phyloP scores from a whole-genome alignment of 169 alveolate genomes.

The Perkinsus marinus region DNA sequence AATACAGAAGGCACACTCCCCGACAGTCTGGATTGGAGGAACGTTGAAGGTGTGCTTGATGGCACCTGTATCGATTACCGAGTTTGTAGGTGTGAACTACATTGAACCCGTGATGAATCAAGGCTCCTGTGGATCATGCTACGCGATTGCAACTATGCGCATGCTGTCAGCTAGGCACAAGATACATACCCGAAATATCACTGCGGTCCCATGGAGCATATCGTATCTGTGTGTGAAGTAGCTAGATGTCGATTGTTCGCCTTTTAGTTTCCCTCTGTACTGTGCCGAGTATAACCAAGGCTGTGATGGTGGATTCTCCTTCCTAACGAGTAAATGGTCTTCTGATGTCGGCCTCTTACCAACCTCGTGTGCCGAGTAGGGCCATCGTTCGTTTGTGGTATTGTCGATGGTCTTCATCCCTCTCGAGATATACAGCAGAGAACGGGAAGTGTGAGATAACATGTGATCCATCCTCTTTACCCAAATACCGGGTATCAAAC shows the following conservation, averaged over 20 bases:
- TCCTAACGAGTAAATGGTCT: conserved; percentile 27
- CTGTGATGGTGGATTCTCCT: conserved; percentile 40
- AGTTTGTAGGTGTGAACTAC: not conserved
- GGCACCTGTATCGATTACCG: not conserved
- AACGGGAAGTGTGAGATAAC: not conserved
- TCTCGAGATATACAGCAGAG: not conserved
- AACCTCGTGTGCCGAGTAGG: not conserved
- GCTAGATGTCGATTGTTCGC: not conserved
- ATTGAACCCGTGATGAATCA: conserved; percentile 20
- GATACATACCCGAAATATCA: not conserved
- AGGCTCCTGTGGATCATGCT: conserved; percentile 38
- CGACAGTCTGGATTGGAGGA: not conserved
- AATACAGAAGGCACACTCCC: not conserved
- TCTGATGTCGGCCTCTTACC: conserved; percentile 20
- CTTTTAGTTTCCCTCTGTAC: conserved; percentile 19
- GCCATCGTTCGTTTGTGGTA: not conserved
- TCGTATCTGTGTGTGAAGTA: no score
- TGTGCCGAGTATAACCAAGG: conserved; percentile 41
- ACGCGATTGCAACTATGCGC: conserved; percentile 29
- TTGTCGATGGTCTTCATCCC: not conserved
- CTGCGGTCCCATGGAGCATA: not conserved
- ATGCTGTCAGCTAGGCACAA: conserved; percentile 34
- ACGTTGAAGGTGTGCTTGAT: not conserved
- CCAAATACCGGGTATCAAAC: conserved; percentile 6
- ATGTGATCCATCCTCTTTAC: not conserved